Evolutionary conservation across 805 yeast species (phyloP).

Genomic region (Candida sithepensis): DNA sequence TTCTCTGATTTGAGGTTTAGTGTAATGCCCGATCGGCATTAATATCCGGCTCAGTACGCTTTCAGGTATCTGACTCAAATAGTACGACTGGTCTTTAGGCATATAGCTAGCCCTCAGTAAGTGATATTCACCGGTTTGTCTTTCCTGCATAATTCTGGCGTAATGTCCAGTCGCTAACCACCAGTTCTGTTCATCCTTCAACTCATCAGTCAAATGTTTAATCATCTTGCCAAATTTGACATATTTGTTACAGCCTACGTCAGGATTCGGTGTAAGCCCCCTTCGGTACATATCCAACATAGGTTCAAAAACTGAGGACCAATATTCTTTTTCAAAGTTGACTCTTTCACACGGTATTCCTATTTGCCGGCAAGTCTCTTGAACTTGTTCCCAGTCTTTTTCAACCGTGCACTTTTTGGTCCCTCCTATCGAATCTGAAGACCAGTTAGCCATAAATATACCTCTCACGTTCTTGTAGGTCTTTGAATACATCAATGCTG

Average conservation of each 20-base stretch:
- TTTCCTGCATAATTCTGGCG: conserved; percentile 46
- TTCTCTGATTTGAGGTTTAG: conserved; percentile 70
- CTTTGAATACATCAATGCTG: conserved; percentile 57
- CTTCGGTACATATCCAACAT: conserved; percentile 69
- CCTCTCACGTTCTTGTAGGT: conserved; percentile 64
- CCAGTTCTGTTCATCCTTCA: conserved; percentile 38
- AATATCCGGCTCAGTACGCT: conserved; percentile 45
- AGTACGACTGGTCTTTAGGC: conserved; percentile 87
- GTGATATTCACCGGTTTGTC: conserved; percentile 34
- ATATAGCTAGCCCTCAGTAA: conserved; percentile 55
- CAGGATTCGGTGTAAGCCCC: conserved; percentile 94
- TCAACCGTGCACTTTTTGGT: conserved; percentile 62
- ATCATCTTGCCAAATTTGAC: conserved; percentile 84
- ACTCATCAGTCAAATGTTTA: conserved; percentile 38
- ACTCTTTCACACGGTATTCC: conserved; percentile 70
- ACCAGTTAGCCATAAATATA: conserved; percentile 93
- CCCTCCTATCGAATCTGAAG: conserved; percentile 30
- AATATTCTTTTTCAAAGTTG: conserved; percentile 85
- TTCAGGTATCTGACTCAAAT: conserved; percentile 64
- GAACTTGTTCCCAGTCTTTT: conserved; percentile 84
- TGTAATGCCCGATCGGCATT: conserved; percentile 77
- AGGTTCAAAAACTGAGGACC: conserved; percentile 90
- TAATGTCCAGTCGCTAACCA: conserved; percentile 93
- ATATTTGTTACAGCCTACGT: conserved; percentile 77
- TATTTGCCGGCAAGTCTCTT: conserved; percentile 54